phyloP scores from a whole-genome alignment of 208 protist species.

The Porcisia hertigi region DNA sequence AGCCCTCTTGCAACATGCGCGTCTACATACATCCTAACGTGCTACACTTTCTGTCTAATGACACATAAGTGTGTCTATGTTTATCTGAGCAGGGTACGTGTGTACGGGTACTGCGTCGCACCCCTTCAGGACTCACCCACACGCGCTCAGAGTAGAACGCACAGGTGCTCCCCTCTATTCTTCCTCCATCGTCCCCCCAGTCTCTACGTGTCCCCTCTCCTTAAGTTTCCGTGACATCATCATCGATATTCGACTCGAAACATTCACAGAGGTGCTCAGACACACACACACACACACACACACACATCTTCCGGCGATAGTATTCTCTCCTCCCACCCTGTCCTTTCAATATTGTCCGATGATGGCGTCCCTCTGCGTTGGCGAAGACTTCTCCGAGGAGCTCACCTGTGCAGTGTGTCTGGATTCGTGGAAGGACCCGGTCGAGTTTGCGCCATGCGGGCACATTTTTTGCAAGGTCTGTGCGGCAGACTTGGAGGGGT shows the following conservation, averaged over 20 bases:
- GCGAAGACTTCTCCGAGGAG: conserved; percentile 68
- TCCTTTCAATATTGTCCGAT: too few species aligned
- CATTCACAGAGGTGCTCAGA: too few species aligned
- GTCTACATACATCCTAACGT: background rate
- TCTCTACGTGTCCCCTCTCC: background rate
- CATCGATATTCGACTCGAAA: background rate
- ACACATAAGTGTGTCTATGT: background rate
- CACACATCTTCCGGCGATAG: too few species aligned
- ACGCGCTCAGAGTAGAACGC: background rate
- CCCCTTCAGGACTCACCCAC: background rate
- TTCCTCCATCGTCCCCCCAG: background rate
- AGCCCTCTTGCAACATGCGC: background rate
- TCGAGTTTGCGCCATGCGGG: conserved; percentile 40
- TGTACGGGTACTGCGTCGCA: background rate
- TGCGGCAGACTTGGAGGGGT: conserved; percentile 35
- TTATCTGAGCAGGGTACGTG: too few species aligned
- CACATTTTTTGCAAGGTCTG: conserved; percentile 75
- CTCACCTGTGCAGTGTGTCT: conserved; percentile 72
- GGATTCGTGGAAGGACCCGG: conserved; percentile 75
- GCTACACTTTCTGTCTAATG: background rate
- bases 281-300: too few species aligned
- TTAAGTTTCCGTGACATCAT: background rate
- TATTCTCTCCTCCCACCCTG: too few species aligned
- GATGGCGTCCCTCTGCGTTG: conserved; percentile 39
- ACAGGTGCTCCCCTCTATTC: background rate